Conservation (phyloP, 169 alveolate genomes). For the Plasmodium relictum region DNA sequence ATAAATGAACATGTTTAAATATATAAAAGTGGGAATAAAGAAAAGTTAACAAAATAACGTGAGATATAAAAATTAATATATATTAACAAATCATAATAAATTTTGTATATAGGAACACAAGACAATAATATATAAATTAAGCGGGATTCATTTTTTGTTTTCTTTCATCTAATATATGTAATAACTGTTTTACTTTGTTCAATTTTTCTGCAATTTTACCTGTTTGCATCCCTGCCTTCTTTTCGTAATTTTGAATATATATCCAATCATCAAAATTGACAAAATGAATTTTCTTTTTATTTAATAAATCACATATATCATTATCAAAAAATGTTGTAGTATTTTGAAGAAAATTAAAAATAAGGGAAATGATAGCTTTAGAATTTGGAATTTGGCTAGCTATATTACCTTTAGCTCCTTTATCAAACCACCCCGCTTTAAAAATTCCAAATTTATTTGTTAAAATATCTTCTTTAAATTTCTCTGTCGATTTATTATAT, state of each 20-base stretch:
- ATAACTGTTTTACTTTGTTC: constrained; percentile 5
- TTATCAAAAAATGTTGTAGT: constrained; percentile 31
- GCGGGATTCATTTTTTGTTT: not conserved
- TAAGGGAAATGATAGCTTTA: constrained; percentile 7
- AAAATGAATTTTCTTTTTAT: constrained; percentile 26
- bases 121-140: not conserved
- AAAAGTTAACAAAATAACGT: too few relatives aligned
- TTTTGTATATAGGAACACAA: not conserved
- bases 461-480: constrained; percentile 29
- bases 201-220: constrained; percentile 34
- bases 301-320: constrained; percentile 43
- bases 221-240: constrained; percentile 9
- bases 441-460: constrained; percentile 35
- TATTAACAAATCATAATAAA: not conserved
- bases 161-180: constrained; percentile 21
- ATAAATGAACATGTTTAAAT: too few relatives aligned
- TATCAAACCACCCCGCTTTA: constrained; percentile 67
- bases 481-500: constrained; percentile 45
- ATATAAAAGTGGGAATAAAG: too few relatives aligned
- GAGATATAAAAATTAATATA: not conserved
- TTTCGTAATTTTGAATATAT: constrained; percentile 40
- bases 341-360: constrained; percentile 53
- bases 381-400: constrained; percentile 51
- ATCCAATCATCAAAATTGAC: constrained; percentile 46
- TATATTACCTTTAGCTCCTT: constrained; percentile 72